Evolutionary conservation across 1,284 basidiomycete species (phyloP), one percentile per base, ranked within the genome.

Genomic region (Melampsora larici-populina): DNA sequence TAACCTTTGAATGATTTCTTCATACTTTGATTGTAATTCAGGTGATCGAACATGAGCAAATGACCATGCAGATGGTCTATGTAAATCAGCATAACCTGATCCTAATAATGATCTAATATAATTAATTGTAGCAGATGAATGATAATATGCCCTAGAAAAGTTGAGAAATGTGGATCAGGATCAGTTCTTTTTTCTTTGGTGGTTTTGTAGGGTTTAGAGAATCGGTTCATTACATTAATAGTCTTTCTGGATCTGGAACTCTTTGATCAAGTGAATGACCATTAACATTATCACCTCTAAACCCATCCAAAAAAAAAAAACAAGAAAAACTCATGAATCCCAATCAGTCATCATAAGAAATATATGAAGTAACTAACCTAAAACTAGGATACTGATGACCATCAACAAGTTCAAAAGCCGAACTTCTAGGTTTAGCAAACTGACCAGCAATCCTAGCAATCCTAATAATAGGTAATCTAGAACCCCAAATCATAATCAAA

Each of bases 231-330:
- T 63, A 84, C 82, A 84, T 84, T 4, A 97, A 86, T 15, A 99
- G 86, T 48, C 96, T 88, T 80, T 95, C 90, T 0, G 96, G 95
- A 84, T 97, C 90, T 0, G 96, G 93, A 0, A 86, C 89, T 67
- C 96, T 89, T 79, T 96, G 92, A 68, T 90, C 86, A 48, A 84
- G 79, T 29, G 83, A 81, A 83, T 86, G 91, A 86, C 94, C 93
- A 81, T 99, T 98, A 64, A 99, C 91, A 82, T 97, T 98, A 85
- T 99, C 95, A 1, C 97, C 96, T 81, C 94, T 93, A 81, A 81
- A 36, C 36, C 36, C 36, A 36, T 9, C 43, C 43, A 43, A 43
- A 43, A 7, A 43, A 43, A 43, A 13, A 36, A 9, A 4, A 3
- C 3, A 36, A 36, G 9, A 36, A 9, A 36, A 36, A 36, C 3